These are phyloP conservation scores for Schizochytrium sp. DNA, from an alignment of 108 stramenopile species.

Conservation along the genomic window DNA sequence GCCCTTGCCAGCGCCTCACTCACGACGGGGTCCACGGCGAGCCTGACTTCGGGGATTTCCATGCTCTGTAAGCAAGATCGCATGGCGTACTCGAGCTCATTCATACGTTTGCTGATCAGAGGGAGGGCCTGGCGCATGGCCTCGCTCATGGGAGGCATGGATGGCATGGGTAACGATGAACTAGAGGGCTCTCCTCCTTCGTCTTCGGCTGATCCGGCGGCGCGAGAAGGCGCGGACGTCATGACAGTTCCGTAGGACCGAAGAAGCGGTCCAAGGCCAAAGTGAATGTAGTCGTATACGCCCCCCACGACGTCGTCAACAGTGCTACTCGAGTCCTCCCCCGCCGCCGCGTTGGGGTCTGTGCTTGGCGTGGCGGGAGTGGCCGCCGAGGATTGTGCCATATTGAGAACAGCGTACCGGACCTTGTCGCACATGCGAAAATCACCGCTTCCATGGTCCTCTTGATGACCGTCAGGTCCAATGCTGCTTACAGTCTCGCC, in stretches of 20 bases:
- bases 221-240: not conserved
- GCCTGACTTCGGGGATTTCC: not conserved
- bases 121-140: conserved; percentile 4
- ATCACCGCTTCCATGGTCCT: not conserved
- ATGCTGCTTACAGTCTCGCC: not conserved
- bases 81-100: conserved; percentile 7
- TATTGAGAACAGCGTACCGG: not conserved
- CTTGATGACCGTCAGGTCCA: not conserved
- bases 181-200: not conserved
- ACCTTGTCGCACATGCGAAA: not conserved
- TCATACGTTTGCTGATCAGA: not conserved
- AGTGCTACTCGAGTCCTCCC: not conserved
- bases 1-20: not conserved
- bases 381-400: not conserved
- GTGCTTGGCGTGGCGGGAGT: not conserved
- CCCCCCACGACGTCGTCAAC: not conserved
- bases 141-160: not conserved
- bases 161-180: not conserved
- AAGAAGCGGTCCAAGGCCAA: not conserved
- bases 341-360: not conserved
- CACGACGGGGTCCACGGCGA: not conserved
- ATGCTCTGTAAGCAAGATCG: conserved; percentile 8
- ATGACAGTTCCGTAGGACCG: not conserved
- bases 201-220: not conserved
- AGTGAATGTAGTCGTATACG: not conserved